phyloP scores from a whole-genome alignment of 2,329 filamentous ascomycete genomes.

The Penicillium sp. region DNA sequence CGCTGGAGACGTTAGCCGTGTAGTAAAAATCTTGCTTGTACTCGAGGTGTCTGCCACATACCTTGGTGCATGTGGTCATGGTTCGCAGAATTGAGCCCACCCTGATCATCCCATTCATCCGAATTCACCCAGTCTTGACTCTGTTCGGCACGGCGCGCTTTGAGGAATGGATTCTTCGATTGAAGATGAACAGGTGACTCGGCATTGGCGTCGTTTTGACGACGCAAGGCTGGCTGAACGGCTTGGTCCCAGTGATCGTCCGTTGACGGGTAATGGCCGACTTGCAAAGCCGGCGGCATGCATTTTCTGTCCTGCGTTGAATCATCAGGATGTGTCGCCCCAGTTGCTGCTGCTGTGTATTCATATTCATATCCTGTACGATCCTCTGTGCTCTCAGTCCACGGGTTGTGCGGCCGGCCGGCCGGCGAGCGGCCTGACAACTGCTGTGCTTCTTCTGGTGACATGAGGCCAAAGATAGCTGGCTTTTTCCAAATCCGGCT shows the following conservation, averaged over 20 bases:
- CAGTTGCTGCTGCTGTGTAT: conserved; percentile 5
- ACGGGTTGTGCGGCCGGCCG: conserved; percentile 25
- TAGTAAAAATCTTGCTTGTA: background rate
- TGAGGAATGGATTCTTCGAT: conserved; percentile 39
- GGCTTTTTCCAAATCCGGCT: conserved; percentile 34
- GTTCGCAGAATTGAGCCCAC: conserved; percentile 20
- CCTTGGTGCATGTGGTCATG: conserved; percentile 31
- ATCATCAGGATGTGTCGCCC: conserved; percentile 5
- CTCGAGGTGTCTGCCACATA: conserved; percentile 9
- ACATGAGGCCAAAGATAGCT: conserved; percentile 34
- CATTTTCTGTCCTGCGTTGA: conserved; percentile 5
- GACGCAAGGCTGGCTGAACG: conserved; percentile 1
- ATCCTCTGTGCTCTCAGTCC: conserved; percentile 28
- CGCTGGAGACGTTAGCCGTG: conserved; percentile 18
- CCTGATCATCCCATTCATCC: conserved; percentile 14
- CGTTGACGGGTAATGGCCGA: conserved; percentile 18
- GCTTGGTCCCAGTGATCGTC: conserved; percentile 18
- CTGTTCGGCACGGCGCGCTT: conserved; percentile 17
- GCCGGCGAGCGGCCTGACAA: conserved; percentile 29
- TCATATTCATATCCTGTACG: conserved; percentile 11
- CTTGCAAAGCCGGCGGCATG: conserved; percentile 19
- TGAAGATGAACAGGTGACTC: conserved; percentile 28
- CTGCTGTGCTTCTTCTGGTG: conserved; percentile 33
- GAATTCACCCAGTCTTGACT: conserved; percentile 18
- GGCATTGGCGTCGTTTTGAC: conserved; percentile 12